phyloP scores from a whole-genome alignment of 2,329 filamentous ascomycete species.

The Exophiala spinifera region DNA sequence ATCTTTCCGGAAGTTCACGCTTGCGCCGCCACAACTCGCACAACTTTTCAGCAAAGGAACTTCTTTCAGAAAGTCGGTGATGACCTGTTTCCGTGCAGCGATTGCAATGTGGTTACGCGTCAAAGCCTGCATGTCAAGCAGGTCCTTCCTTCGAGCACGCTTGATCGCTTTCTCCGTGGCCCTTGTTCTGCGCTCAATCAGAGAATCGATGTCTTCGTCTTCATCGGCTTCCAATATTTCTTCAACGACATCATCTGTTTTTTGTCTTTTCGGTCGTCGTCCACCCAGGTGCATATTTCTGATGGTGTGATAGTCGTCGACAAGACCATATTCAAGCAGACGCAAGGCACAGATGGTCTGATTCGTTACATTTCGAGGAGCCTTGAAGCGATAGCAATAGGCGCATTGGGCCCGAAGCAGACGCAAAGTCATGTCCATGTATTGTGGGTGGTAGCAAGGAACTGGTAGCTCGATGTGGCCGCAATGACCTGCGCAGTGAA shows the following conservation, averaged over 20 bases:
- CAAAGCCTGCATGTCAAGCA: constrained; percentile 45
- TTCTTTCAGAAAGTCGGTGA: constrained; percentile 76
- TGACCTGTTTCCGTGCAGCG: constrained; percentile 69
- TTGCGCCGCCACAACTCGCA: constrained; percentile 63
- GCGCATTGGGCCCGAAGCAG: constrained; percentile 82
- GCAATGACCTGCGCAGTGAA: constrained; percentile 83
- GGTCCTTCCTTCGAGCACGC: constrained; percentile 43
- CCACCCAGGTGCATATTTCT: constrained; percentile 46
- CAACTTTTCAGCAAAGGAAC: constrained; percentile 71
- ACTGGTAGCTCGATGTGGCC: constrained; percentile 94
- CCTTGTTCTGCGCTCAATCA: constrained; percentile 56
- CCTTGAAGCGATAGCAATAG: constrained; percentile 83
- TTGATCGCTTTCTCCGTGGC: constrained; percentile 74
- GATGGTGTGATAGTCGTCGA: constrained; percentile 58
- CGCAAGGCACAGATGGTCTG: constrained; percentile 79
- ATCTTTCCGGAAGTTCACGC: constrained; percentile 83
- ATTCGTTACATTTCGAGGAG: constrained; percentile 73
- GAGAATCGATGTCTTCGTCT: constrained; percentile 50
- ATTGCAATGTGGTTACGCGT: constrained; percentile 81
- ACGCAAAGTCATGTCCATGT: constrained; percentile 86
- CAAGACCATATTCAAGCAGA: constrained; percentile 77
- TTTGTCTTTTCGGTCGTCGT: constrained; percentile 24
- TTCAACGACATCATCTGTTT: constrained; percentile 19
- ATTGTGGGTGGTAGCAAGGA: constrained; percentile 93
- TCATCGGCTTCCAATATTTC: constrained; percentile 46